Conservation (phyloP, 2,329 filamentous ascomycete genomes). For the Dactylella cylindrospora region DNA sequence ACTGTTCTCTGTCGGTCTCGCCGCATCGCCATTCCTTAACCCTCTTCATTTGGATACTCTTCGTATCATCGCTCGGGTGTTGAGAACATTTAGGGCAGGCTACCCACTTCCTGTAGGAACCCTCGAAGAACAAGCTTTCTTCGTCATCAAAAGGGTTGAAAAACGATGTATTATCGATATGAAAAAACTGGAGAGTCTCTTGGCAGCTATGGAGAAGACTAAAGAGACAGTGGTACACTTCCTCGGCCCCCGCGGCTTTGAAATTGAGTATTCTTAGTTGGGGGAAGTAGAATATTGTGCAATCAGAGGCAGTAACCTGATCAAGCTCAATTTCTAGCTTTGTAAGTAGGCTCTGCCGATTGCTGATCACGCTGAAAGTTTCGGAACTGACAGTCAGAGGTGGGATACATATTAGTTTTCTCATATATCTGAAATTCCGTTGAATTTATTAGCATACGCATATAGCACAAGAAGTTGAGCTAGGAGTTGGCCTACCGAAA, state of each 20-base stretch:
- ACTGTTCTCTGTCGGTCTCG: conserved; percentile 2
- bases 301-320: conserved; percentile 11
- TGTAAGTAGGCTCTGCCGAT: conserved; percentile 11
- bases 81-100: conserved; percentile 1
- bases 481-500: no score
- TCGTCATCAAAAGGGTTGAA: conserved; percentile 3
- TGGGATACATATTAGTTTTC: no score
- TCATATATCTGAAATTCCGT: no score
- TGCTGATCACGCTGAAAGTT: background rate
- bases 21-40: conserved; percentile 11
- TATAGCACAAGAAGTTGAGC: no score
- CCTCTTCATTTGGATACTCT: background rate
- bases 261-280: conserved; percentile 14
- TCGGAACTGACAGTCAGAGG: background rate
- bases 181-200: conserved; percentile 10
- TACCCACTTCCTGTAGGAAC: conserved; percentile 9
- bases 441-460: no score
- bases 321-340: conserved; percentile 7
- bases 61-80: background rate
- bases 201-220: conserved; percentile 19
- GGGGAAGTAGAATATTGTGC: conserved; percentile 18
- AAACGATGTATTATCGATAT: background rate
- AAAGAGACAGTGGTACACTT: conserved; percentile 16
- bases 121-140: background rate
- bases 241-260: background rate